Base-by-base conservation (phyloP, 768 basidiomycete species). In the Boletus vermiculosoides region DNA sequence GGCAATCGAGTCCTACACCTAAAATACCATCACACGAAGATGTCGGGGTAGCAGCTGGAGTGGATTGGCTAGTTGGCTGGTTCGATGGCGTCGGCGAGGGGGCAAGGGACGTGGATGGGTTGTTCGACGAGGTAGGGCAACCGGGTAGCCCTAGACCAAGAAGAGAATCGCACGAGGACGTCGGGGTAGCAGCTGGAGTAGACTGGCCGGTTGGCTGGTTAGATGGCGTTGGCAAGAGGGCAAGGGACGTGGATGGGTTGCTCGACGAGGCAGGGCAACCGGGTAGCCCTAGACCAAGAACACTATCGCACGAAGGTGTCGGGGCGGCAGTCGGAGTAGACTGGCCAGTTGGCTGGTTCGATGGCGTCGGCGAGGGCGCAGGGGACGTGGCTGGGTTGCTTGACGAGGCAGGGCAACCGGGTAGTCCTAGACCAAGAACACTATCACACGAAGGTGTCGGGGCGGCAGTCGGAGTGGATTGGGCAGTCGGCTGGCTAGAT, bases 81-180 rank as follows among this genome's bases (percentile, higher is more conserved):
- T 30, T 30, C 16, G 42, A 44, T 6, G 44, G 23, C 25, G 45
- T 6, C 39, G 39, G 22, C 16, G 18, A 23, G 31, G 28, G 1
- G 1, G 9, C 13, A 41, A 20, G 9, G 12, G 49, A 13, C 36
- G 49, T 50, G 0, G 30, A 7, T 30, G 23, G 6, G 13, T 28
- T 28, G 25, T 11, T 50, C 18, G 49, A 50, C 13, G 49, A 0
- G 4, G 23, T 4, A 28, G 48, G 16, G 11, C 52, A 52, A 8
- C 33, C 34, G 7, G 37, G n/a, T n/a, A n/a, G 0, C 1, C 57
- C 62, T 3, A 64, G 45, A 20, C 48, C 48, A 1, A 49, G 1
- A 6, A 67, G 16, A 18, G 58, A 53, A 18, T 12, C 22, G 0
- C 56, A 65, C 28, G 57, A 50, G 2, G 56, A 7, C 0, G 48